Evolutionary conservation across 805 yeast genomes (phyloP), one percentile per base, ranked within the genome.

Genomic region (Danielia oregonensis): DNA sequence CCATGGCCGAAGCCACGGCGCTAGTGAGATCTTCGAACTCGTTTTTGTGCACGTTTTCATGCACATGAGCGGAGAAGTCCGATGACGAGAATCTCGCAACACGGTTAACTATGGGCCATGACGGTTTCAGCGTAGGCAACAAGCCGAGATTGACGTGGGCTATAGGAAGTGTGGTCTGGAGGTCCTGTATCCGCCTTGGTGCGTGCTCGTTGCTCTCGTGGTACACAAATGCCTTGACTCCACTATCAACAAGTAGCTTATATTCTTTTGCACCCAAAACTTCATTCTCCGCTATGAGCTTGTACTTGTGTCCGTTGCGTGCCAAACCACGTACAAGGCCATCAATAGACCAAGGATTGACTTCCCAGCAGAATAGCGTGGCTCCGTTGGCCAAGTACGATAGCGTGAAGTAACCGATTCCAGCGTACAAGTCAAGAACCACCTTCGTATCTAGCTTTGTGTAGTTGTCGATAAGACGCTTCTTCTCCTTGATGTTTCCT

Each of bases 401-500:
- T 17, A 87, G 59, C 5, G 88, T 74, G 54, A 86, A 86, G 56
- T 86, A 86, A 3, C 96, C 96, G 31, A 86, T 87, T 0, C 96
- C 96, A 19, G 84, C 79, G 54, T 86, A 86, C 27, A 87, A 49
- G 51, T 86, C 96, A 3, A 83, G 65, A 0, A 82, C 76, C 15
- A 64, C 68, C 0, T 65, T 61, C 9, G 56, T 65, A 7, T 46
- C 33, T 1, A 79, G 54, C 18, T 62, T 50, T 1, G 36, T 28
- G 38, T 63, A 75, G 0, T 55, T 54, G 13, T 65, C 65, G 26
- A 85, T 51, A 0, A 86, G 68, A 14, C 96, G 57, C 10, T 76
- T 70, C 54, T 86, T 86, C 51, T 86, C 96, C 43, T 82, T 82
- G 47, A 87, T 75, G 53, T 86, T 86, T 1, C 96, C 96, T 13